Conservation (phyloP, 2,329 filamentous ascomycete genomes). For the Aureobasidium pullulans region DNA sequence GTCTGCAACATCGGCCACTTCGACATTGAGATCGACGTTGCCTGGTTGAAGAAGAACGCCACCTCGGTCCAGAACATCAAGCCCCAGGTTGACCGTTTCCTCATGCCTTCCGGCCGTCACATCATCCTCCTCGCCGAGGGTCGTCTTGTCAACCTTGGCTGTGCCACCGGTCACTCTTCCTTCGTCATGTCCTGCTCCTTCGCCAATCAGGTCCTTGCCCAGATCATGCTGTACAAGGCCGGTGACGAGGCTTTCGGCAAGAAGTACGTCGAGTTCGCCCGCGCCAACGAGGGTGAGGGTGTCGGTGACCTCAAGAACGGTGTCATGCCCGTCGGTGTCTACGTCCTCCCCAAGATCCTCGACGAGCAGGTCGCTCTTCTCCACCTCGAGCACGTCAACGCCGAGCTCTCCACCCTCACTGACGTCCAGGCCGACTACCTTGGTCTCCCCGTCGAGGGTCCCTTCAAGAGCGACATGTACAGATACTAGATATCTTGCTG, state of each 20-base stretch:
- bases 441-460: slow-evolving; percentile 74
- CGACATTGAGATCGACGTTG: slow-evolving; percentile 99
- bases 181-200: slow-evolving; percentile 99
- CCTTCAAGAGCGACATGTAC: slow-evolving; percentile 93
- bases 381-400: slow-evolving; percentile 89
- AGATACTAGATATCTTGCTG: slow-evolving; percentile 52
- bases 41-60: slow-evolving; percentile 97
- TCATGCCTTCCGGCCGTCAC: slow-evolving; percentile 87
- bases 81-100: slow-evolving; percentile 97
- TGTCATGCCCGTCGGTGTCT: slow-evolving; percentile 84
- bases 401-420: slow-evolving; percentile 81
- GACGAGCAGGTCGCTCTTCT: slow-evolving; percentile 97
- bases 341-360: slow-evolving; percentile 96
- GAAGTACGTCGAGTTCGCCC: slow-evolving; percentile 93
- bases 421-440: slow-evolving; percentile 91
- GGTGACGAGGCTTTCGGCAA: slow-evolving; percentile 77
- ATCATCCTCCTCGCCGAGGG: slow-evolving; percentile 98
- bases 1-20: slow-evolving; percentile 99
- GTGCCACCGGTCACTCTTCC: slow-evolving; percentile 96
- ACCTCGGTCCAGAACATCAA: slow-evolving; percentile 96
- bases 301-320: slow-evolving; percentile 54
- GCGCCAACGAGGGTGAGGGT: slow-evolving; percentile 28
- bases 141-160: slow-evolving; percentile 98
- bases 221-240: slow-evolving; percentile 97
- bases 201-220: slow-evolving; percentile 99